Evolutionary conservation across 2,329 filamentous ascomycete genomes (phyloP).

Genomic region (Mollisiaceae sp.): DNA sequence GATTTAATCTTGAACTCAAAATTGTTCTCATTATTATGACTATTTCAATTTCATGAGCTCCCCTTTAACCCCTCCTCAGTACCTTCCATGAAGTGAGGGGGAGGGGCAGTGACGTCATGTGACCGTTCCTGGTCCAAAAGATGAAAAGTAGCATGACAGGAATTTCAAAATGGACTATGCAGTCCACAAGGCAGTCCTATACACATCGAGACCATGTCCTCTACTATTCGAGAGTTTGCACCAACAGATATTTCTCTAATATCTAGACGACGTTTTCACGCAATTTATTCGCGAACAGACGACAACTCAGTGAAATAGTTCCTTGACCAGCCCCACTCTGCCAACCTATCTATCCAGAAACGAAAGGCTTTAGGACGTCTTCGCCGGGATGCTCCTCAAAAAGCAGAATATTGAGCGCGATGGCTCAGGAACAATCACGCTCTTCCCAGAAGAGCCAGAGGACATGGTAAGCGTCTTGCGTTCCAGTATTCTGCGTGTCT

Average conservation of each 20-base stretch:
- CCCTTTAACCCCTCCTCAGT: neutral
- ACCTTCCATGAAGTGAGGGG: neutral
- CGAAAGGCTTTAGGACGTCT: neutral
- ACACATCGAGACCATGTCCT: neutral
- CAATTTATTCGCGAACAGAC: constrained; percentile 9
- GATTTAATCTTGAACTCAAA: constrained; percentile 12
- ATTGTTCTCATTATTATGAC: constrained; percentile 6
- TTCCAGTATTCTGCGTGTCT: constrained; percentile 1
- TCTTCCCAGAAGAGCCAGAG: constrained; percentile 75
- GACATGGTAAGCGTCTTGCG: constrained; percentile 64
- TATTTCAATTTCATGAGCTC: neutral
- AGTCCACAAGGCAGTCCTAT: neutral
- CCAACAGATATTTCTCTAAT: constrained; percentile 5
- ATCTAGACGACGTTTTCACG: neutral
- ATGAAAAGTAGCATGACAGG: neutral
- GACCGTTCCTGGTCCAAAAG: neutral
- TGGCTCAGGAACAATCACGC: constrained; percentile 67
- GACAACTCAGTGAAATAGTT: constrained; percentile 19
- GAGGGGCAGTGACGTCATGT: constrained; percentile 10
- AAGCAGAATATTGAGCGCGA: constrained; percentile 70
- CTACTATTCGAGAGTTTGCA: neutral
- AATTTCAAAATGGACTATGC: neutral
- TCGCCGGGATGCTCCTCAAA: constrained; percentile 63
- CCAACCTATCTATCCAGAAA: constrained; percentile 2
- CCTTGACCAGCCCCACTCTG: neutral